Conservation (phyloP, 257 asterid species). For the Voacanga thouarsii region DNA sequence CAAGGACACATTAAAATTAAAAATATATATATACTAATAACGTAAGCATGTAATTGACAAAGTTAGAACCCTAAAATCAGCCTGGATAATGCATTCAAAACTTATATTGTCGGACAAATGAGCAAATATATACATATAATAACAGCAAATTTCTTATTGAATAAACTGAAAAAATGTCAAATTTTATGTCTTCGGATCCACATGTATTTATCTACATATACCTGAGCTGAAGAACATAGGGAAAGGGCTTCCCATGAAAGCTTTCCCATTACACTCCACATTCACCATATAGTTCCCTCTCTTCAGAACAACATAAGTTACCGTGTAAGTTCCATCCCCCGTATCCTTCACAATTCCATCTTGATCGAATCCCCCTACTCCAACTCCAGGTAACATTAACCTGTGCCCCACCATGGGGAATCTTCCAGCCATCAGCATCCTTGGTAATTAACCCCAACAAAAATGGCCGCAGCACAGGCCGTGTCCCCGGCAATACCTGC, state of each 20-base stretch:
- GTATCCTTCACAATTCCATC: conserved; percentile 89
- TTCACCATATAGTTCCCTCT: conserved; percentile 95
- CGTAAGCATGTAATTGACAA: neutral
- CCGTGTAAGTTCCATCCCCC: conserved; percentile 84
- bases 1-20: neutral
- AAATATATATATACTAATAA: too few species aligned
- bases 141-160: neutral
- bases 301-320: conserved; percentile 81
- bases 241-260: conserved; percentile 95
- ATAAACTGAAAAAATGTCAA: neutral
- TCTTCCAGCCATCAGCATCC: conserved; percentile 75
- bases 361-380: conserved; percentile 81
- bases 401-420: conserved; percentile 76
- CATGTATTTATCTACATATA: conserved; percentile 13
- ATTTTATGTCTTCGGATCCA: neutral
- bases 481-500: conserved; percentile 92
- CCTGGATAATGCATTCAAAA: neutral
- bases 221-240: conserved; percentile 98
- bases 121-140: neutral
- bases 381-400: conserved; percentile 79
- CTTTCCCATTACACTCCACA: conserved; percentile 88
- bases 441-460: conserved; percentile 70
- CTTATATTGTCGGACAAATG: neutral
- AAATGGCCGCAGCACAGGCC: conserved; percentile 74
- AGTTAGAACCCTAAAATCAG: neutral